Base-by-base conservation (phyloP, 306 rosid genomes). In the Cucumis melo region DNA sequence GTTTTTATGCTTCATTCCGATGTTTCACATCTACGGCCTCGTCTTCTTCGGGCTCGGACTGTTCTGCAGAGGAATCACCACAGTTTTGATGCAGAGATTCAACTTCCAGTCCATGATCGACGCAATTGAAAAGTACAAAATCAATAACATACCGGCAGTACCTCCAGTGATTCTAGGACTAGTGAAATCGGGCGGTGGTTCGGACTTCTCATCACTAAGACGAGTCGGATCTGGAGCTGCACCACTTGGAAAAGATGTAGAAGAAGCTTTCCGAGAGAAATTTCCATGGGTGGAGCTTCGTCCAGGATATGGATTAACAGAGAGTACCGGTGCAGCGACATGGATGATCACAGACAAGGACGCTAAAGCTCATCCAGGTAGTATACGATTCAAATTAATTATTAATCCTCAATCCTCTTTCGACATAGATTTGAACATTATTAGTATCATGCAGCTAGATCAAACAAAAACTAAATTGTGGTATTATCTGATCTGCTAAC, bases 241-340 rank as follows among this genome's bases (percentile, higher is more conserved):
- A 63, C 96, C 96, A 58, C 73, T 93, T 86, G 87, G 97, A 54
- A 91, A 88, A 67, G 93, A 93, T 36, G 74, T 89, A 65, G 65
- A 83, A 10, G 83, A 41, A 10, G 92, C 80, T 74, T 93, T 93
- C n/a, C 85, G 92, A 17, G 79, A 59, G 67, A 80, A 59, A 82
- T 93, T 91, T 84, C 98, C 98, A 8, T 88, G 97, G 98, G 84
- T 91, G 76, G 90, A 93, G 84, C 82, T 88, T 39, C 85, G 97
- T 79, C 89, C 84, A 3, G 98, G 97, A 21, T 93, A 93, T 79
- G 98, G 98, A 15, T 84, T 93, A 74, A 91, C 97, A 8, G 98
- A 93, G 78, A 93, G 86, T 54, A 61, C 86, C 16, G 98, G 87
- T 0, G 93, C 81, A 20, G 84, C 88, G 38, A 81, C 96, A 0